Evolutionary conservation across 192 early-diverging fungal genomes (phyloP), one percentile per base, ranked within the genome.

Genomic region (Dissophora globulifera): DNA sequence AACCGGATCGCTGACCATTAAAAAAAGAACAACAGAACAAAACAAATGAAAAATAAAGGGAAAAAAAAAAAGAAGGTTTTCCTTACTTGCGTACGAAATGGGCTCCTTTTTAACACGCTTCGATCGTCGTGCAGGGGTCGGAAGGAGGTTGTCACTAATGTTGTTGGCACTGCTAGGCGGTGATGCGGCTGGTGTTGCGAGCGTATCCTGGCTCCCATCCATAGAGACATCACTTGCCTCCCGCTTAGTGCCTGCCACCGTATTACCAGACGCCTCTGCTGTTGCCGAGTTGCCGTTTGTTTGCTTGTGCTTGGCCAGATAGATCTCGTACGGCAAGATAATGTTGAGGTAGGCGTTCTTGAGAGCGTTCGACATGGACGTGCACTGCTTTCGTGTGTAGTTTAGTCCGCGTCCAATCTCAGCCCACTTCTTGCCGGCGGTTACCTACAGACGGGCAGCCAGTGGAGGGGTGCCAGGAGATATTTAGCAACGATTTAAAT

Each of bases 371-470:
- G 88, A 88, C 79, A 87, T 87, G 10, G 88, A 87, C 6, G 89
- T 90, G 63, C 89, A 90, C 27, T 82, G 84, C 58, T 85, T 85
- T 61, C 84, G 78, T 52, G 86, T 85, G 47, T 89, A 90, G 46
- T 87, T 87, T 35, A 91, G 79, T 50, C 81, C 85, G 13, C 90
- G 82, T 9, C 89, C 92, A 53, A 96, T 89, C 71, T 90, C 87
- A 19, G 88, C 86, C 94, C 94, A 96, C 35, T 87, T 84, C 69
- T 91, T 93, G 31, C 79, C 57, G 26, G 84, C 62, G 38, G 90
- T 88, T 29, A 93, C 89, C 91, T 79, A 78, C n/a, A 15, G 30
- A 7, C 23, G 25, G 19, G n/a, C n/a, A n/a, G n/a, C n/a, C n/a
- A n/a, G n/a, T n/a, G n/a, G n/a, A n/a, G n/a, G n/a, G n/a, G n/a